Evolutionary conservation across 2,329 filamentous ascomycete genomes (phyloP).

Genomic region (Lithohypha guttulata): DNA sequence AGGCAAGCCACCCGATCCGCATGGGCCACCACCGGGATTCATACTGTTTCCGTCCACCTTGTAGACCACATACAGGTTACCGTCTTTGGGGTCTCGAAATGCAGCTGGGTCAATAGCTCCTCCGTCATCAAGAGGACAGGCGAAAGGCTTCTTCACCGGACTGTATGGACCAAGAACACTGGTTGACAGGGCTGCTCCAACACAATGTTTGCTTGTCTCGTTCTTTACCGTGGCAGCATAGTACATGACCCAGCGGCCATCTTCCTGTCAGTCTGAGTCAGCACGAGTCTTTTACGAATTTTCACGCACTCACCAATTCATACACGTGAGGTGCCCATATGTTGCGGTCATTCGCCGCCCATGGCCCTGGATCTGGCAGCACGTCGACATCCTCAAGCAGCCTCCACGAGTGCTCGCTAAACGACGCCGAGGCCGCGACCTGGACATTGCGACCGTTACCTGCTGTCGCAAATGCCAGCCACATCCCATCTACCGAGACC

Average conservation of each 20-base stretch:
- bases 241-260: slow-evolving; percentile 36
- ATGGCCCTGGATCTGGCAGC: slow-evolving; percentile 40
- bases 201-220: slow-evolving; percentile 39
- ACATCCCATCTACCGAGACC: slow-evolving; percentile 37
- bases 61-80: slow-evolving; percentile 48
- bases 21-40: slow-evolving; percentile 34
- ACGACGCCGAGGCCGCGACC: slow-evolving; percentile 38
- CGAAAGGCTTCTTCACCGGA: slow-evolving; percentile 35
- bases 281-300: slow-evolving; percentile 30
- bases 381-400: slow-evolving; percentile 40
- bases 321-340: slow-evolving; percentile 54
- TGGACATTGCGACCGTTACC: slow-evolving; percentile 41
- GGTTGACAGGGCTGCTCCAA: slow-evolving; percentile 40
- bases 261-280: slow-evolving; percentile 39
- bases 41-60: slow-evolving; percentile 54
- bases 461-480: slow-evolving; percentile 46
- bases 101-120: slow-evolving; percentile 53
- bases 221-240: slow-evolving; percentile 44
- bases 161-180: slow-evolving; percentile 43
- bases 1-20: slow-evolving; percentile 30
- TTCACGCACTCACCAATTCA: slow-evolving; percentile 34
- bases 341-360: slow-evolving; percentile 32
- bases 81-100: slow-evolving; percentile 43
- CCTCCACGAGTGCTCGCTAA: slow-evolving; percentile 32
- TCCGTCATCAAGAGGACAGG: slow-evolving; percentile 41